A percentile compares a stretch with the other conserved stretches of the same genome.
These are phyloP conservation scores for Arabis alpina DNA, from an alignment of 345 rosid genomes.

Conservation along the genomic window DNA sequence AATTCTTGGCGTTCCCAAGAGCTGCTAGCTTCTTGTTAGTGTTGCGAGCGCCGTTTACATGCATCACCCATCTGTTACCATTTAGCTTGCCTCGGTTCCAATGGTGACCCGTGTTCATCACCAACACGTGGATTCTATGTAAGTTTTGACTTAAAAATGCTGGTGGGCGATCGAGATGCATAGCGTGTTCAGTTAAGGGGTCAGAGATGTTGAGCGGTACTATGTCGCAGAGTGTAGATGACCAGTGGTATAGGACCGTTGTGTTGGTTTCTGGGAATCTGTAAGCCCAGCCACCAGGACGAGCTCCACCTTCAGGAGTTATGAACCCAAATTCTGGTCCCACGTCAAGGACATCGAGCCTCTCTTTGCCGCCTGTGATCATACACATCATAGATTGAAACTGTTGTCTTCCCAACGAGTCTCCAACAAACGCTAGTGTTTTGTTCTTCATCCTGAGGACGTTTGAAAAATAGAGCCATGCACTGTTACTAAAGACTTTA, in stretches of 20 bases:
- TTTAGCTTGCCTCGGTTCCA: slow-evolving; percentile 81
- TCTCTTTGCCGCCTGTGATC: slow-evolving; percentile 64
- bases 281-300: slow-evolving; percentile 85
- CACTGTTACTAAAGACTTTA: slow-evolving; percentile 33
- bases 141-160: slow-evolving; percentile 63
- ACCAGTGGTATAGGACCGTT: slow-evolving; percentile 78
- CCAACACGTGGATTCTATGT: slow-evolving; percentile 62
- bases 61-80: slow-evolving; percentile 78
- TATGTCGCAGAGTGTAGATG: slow-evolving; percentile 70
- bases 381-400: slow-evolving; percentile 88
- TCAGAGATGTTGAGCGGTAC: slow-evolving; percentile 55
- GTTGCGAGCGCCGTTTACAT: slow-evolving; percentile 61
- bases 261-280: slow-evolving; percentile 69
- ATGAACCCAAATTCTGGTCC: slow-evolving; percentile 64
- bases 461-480: slow-evolving; percentile 28
- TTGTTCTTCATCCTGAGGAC: slow-evolving; percentile 65
- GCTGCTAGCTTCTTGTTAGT: slow-evolving; percentile 57
- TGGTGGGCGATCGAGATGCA: slow-evolving; percentile 90
- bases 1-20: slow-evolving; percentile 70
- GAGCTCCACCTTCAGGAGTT: slow-evolving; percentile 52
- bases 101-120: slow-evolving; percentile 82
- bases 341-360: slow-evolving; percentile 56
- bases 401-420: slow-evolving; percentile 84
- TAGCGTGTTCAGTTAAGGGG: slow-evolving; percentile 61
- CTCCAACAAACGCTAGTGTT: slow-evolving; percentile 88